Conservation (phyloP, 768 basidiomycete species). For the Boletus rufocinnamomeus region DNA sequence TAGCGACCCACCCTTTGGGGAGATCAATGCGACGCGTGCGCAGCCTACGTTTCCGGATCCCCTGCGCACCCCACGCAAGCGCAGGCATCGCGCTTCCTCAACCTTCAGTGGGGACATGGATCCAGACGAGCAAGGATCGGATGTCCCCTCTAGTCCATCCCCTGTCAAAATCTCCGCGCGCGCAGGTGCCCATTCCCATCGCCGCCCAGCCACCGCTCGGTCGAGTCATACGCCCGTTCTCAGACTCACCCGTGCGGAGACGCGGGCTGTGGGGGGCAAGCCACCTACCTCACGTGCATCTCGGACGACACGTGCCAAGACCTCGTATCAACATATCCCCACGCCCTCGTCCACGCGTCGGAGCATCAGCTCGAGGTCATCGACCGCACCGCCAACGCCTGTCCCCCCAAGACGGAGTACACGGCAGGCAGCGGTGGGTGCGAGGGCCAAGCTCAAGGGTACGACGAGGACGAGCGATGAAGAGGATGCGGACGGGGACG, state of each 20-base stretch:
- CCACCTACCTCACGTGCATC: not conserved
- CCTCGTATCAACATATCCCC: slow-evolving; percentile 25
- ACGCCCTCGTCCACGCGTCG: slow-evolving; percentile 28
- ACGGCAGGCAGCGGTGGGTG: slow-evolving; percentile 27
- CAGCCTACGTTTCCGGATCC: slow-evolving; percentile 28
- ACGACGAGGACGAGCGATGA: slow-evolving; percentile 5
- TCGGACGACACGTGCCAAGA: slow-evolving; percentile 20
- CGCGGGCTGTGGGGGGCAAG: slow-evolving; percentile 13
- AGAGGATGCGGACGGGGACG: slow-evolving; percentile 5
- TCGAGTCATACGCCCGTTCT: not conserved
- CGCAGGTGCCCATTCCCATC: not conserved
- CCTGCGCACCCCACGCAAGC: slow-evolving; percentile 36
- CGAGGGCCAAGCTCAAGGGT: slow-evolving; percentile 12
- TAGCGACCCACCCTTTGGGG: slow-evolving; percentile 18
- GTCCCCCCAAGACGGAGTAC: slow-evolving; percentile 28
- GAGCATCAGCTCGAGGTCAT: slow-evolving; percentile 6
- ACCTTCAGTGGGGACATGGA: not conserved
- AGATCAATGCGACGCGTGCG: slow-evolving; percentile 6
- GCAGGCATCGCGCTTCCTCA: slow-evolving; percentile 19
- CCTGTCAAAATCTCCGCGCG: slow-evolving; percentile 31
- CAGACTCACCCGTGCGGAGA: slow-evolving; percentile 17
- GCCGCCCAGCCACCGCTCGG: not conserved
- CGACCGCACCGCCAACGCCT: slow-evolving; percentile 22
- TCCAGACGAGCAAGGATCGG: slow-evolving; percentile 11
- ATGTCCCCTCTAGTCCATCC: slow-evolving; percentile 32